phyloP scores from a whole-genome alignment of 2,329 filamentous ascomycete species.

The Fusarium guadeloupense region DNA sequence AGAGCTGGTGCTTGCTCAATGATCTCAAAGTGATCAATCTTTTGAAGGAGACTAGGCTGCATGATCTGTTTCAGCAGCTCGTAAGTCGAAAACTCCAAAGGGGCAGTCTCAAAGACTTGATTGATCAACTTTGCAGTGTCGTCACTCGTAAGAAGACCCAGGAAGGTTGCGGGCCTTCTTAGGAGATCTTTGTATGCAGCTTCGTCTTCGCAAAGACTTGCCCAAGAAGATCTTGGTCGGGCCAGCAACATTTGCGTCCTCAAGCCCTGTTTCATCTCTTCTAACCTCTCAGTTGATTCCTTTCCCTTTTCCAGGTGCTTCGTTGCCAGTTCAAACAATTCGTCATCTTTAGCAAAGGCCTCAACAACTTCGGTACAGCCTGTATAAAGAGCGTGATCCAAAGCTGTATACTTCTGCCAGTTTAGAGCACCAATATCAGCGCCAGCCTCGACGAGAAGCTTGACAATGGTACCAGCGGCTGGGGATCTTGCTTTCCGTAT shows the following conservation, averaged over 20 bases:
- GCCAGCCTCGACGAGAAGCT: conserved; percentile 14
- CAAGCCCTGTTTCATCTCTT: neutral
- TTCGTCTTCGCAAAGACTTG: neutral
- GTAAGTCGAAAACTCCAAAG: neutral
- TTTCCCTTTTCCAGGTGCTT: neutral
- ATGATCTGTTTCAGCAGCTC: conserved; percentile 4
- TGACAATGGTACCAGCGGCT: conserved; percentile 6
- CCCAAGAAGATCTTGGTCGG: conserved; percentile 3
- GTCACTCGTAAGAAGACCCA: conserved; percentile 1
- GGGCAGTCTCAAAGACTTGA: neutral
- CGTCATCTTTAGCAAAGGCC: conserved; percentile 11
- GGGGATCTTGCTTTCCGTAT: neutral
- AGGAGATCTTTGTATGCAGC: neutral
- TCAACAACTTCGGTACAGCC: conserved; percentile 18
- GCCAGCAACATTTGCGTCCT: conserved; percentile 22
- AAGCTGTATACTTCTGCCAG: neutral
- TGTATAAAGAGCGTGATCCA: conserved; percentile 24
- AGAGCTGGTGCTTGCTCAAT: neutral
- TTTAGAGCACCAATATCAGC: neutral
- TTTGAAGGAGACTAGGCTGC: neutral
- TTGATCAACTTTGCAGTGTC: conserved; percentile 10
- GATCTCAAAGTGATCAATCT: neutral
- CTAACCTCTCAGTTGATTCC: too few species aligned
- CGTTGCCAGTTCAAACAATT: conserved; percentile 10
- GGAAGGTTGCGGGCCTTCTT: neutral